A percentile compares a stretch with the other conserved stretches of the same genome.
Conservation (phyloP, 768 basidiomycete species). For the Dentipellis fragilis region DNA sequence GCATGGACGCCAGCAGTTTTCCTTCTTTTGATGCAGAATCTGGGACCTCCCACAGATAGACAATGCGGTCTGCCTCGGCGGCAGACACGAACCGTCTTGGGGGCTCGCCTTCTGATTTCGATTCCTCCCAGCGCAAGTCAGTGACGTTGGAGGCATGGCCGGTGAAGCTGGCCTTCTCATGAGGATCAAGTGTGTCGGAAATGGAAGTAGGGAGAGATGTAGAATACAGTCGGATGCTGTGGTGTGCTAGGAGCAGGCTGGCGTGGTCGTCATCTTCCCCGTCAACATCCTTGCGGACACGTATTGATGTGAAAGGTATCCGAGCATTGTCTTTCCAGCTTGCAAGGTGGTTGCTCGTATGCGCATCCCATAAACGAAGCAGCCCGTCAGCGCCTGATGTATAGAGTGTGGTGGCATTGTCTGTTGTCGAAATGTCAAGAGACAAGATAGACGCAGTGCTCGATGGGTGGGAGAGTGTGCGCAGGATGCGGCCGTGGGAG, state of each 20-base stretch:
- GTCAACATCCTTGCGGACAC: slow-evolving; percentile 27
- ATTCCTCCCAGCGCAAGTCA: slow-evolving; percentile 40
- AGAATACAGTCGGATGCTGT: slow-evolving; percentile 46
- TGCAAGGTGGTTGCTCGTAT: slow-evolving; percentile 36
- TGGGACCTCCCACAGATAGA: slow-evolving; percentile 52
- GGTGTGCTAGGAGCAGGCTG: slow-evolving; percentile 49
- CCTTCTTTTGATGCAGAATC: slow-evolving; percentile 32
- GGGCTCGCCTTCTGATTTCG: slow-evolving; percentile 22
- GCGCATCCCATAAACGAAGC: slow-evolving; percentile 48
- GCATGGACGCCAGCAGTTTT: slow-evolving; percentile 46
- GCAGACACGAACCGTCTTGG: slow-evolving; percentile 44
- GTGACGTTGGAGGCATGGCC: slow-evolving; percentile 55
- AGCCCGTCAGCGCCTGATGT: slow-evolving; percentile 48
- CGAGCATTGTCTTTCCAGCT: slow-evolving; percentile 49
- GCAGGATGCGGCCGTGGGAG: slow-evolving; percentile 42
- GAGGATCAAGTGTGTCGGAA: slow-evolving; percentile 31
- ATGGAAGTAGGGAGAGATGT: slow-evolving; percentile 16
- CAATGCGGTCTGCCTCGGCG: slow-evolving; percentile 52
- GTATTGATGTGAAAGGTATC: slow-evolving; percentile 46
- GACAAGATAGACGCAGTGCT: slow-evolving; percentile 45
- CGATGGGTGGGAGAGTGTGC: slow-evolving; percentile 44
- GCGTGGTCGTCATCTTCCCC: slow-evolving; percentile 25
- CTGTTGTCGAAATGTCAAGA: slow-evolving; percentile 25
- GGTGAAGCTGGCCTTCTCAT: slow-evolving; percentile 41
- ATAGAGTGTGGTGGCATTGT: slow-evolving; percentile 32